Evolutionary conservation across 495 filamentous ascomycete species (phyloP), one percentile per base, ranked within the genome.

Genomic region (Annulohypoxylon moriforme): DNA sequence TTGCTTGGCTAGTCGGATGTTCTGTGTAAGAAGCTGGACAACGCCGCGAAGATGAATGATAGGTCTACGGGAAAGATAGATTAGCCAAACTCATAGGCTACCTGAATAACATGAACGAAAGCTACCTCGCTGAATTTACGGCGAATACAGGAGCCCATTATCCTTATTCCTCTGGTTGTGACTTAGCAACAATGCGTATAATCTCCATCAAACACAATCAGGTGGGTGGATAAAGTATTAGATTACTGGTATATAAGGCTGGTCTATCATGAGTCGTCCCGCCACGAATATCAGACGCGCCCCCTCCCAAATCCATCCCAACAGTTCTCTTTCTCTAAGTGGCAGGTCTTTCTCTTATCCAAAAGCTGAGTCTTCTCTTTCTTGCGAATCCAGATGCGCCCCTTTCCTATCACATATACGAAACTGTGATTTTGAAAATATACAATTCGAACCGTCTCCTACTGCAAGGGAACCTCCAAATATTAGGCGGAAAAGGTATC

Each of bases 211-310:
- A 53, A 2, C 4, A 53, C 20, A 34, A 67, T 14, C 56, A 49
- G 14, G 9, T 61, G 64, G 59, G 65, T 69, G 60, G 70, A 65
- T 69, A 57, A 61, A 73, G 60, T 65, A 73, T 73, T 69, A 68
- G 61, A 73, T 69, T 69, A 69, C 36, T 67, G 71, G 61, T 69
- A 69, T 73, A 62, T 73, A 73, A 73, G 66, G 71, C 60, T 60
- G 63, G 64, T 72, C 64, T 72, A 72, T 72, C 69, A 60, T 72
- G 64, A 72, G 61, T 72, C 69, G 69, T 72, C 64, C 64, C 64
- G 22, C 64, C 63, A 67, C 62, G 57, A 72, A 56, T 33, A 61
- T 27, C 66, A 73, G 65, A 73, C 61, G 64, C 31, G 49, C 49
- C 49, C 60, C 33, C n/a, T n/a, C 46, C 47, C 18, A 55, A 59